Evolutionary conservation across 2,329 filamentous ascomycete genomes (phyloP).

Genomic region (Aspergillus sp.): DNA sequence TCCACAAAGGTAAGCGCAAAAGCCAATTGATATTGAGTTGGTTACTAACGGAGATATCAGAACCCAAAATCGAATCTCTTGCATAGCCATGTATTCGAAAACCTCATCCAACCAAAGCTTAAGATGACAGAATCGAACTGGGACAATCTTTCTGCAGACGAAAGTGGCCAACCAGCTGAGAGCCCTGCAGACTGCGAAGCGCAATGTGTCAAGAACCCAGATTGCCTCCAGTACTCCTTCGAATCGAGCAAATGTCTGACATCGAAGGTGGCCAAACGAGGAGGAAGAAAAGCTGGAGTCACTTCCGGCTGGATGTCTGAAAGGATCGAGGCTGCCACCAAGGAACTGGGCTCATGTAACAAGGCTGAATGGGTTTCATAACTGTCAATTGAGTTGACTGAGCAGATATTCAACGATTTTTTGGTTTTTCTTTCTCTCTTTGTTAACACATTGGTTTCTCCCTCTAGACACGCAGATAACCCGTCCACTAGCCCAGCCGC

Average conservation of each 20-base stretch:
- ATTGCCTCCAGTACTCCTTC: slow-evolving; percentile 29
- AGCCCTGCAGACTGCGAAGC: slow-evolving; percentile 27
- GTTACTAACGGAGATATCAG: slow-evolving; percentile 12
- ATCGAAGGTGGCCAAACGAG: slow-evolving; percentile 24
- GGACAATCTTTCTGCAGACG: slow-evolving; percentile 32
- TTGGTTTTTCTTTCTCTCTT: too few relatives aligned
- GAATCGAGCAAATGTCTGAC: slow-evolving; percentile 26
- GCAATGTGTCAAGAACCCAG: slow-evolving; percentile 19
- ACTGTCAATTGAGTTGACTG: too few relatives aligned
- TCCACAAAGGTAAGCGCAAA: slow-evolving; percentile 56
- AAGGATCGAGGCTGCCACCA: slow-evolving; percentile 15
- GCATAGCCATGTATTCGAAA: slow-evolving; percentile 33
- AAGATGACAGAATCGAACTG: slow-evolving; percentile 22
- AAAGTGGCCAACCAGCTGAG: slow-evolving; percentile 17
- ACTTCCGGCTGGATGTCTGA: slow-evolving; percentile 29
- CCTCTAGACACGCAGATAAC: too few relatives aligned
- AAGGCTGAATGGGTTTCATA: too few relatives aligned
- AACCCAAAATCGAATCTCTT: slow-evolving; percentile 19
- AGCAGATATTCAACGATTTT: too few relatives aligned
- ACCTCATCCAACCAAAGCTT: slow-evolving; percentile 30
- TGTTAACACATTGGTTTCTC: too few relatives aligned
- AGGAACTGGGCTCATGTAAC: too few relatives aligned
- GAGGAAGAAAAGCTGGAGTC: slow-evolving; percentile 14
- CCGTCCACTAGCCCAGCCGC: too few relatives aligned
- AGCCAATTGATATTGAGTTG: slow-evolving; percentile 4